These are phyloP conservation scores for Periconia macrospinosa DNA, from an alignment of 2,329 filamentous ascomycete genomes.

Conservation along the genomic window DNA sequence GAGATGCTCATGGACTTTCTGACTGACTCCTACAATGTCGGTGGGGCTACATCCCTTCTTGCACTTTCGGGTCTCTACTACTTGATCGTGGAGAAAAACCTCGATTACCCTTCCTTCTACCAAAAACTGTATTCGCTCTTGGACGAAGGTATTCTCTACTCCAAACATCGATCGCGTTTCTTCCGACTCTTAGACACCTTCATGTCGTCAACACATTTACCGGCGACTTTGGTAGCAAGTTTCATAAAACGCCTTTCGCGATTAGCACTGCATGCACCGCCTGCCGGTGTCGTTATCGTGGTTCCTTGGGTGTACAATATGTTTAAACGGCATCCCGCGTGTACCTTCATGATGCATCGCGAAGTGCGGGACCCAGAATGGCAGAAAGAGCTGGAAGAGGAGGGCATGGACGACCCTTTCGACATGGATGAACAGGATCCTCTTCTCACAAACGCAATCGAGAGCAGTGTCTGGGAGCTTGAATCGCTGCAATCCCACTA, in stretches of 20 bases:
- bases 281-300: conserved; percentile 83
- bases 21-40: conserved; percentile 87
- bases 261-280: conserved; percentile 83
- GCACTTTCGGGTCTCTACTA: conserved; percentile 94
- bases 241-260: conserved; percentile 94
- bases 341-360: conserved; percentile 95
- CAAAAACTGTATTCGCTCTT: conserved; percentile 90
- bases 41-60: conserved; percentile 83
- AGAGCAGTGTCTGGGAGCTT: conserved; percentile 94
- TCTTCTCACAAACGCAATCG: conserved; percentile 81
- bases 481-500: conserved; percentile 90
- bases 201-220: conserved; percentile 86
- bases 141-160: conserved; percentile 83
- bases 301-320: conserved; percentile 96
- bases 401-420: conserved; percentile 75
- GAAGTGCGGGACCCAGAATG: conserved; percentile 61
- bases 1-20: conserved; percentile 95
- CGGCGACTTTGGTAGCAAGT: conserved; percentile 85
- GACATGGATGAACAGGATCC: conserved; percentile 75
- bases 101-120: conserved; percentile 96
- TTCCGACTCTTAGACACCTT: conserved; percentile 92
- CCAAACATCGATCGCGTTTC: conserved; percentile 90
- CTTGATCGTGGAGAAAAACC: conserved; percentile 87
- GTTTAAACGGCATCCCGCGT: conserved; percentile 83
- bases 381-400: conserved; percentile 62